Conservation (phyloP, 2,329 filamentous ascomycete genomes). For the Paraconiothyrium sp. region DNA sequence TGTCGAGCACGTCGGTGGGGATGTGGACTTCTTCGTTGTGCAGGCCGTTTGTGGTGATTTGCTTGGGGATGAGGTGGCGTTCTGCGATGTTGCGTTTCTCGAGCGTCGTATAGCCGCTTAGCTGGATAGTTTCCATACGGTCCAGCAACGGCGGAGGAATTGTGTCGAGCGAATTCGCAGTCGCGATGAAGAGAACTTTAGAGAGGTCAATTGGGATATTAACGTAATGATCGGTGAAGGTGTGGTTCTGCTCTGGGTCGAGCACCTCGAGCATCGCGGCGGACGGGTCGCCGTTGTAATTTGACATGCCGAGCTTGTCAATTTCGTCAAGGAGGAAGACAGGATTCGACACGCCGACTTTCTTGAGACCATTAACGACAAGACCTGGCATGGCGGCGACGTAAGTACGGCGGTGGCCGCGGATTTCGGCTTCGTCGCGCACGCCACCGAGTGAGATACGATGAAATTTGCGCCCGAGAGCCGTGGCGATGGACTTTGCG, state of each 20-base stretch:
- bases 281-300: slow-evolving; percentile 93
- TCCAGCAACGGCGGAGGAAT: slow-evolving; percentile 94
- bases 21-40: slow-evolving; percentile 77
- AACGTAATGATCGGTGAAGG: slow-evolving; percentile 95
- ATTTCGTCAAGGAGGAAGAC: slow-evolving; percentile 97
- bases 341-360: slow-evolving; percentile 93
- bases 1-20: slow-evolving; percentile 85
- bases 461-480: slow-evolving; percentile 94
- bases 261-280: slow-evolving; percentile 98
- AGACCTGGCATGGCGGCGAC: slow-evolving; percentile 99
- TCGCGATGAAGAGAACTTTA: slow-evolving; percentile 97
- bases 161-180: slow-evolving; percentile 92
- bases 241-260: slow-evolving; percentile 95
- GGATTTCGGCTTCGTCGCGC: slow-evolving; percentile 94
- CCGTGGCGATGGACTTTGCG: slow-evolving; percentile 90
- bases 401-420: slow-evolving; percentile 93
- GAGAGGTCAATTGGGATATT: slow-evolving; percentile 95
- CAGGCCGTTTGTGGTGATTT: slow-evolving; percentile 90
- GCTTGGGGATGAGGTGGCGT: slow-evolving; percentile 94
- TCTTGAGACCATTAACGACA: slow-evolving; percentile 91
- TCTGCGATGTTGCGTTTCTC: slow-evolving; percentile 96
- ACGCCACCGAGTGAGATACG: slow-evolving; percentile 96
- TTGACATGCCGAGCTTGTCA: slow-evolving; percentile 91
- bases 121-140: slow-evolving; percentile 94
- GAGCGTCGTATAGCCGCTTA: slow-evolving; percentile 94